A percentile compares a stretch with the other conserved stretches of the same genome.
Evolutionary conservation across 768 basidiomycete species (phyloP).

Genomic region (Hortiboletus campestris): DNA sequence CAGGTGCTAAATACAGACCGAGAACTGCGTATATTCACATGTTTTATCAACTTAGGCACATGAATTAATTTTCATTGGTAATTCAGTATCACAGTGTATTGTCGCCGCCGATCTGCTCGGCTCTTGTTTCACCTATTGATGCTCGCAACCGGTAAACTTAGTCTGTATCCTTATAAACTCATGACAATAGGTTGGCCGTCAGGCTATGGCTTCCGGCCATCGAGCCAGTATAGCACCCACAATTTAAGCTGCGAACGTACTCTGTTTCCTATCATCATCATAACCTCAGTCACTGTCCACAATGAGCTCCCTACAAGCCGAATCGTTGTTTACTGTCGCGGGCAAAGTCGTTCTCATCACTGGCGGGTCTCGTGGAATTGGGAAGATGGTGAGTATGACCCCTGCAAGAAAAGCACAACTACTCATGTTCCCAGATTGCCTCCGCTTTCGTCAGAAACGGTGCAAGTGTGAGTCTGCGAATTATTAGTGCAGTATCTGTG

Average conservation of each 20-base stretch:
- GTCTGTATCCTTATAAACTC: conserved; percentile 8
- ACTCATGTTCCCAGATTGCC: conserved; percentile 47
- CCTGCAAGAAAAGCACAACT: neutral
- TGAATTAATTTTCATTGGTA: conserved; percentile 23
- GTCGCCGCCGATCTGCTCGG: neutral
- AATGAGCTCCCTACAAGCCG: conserved; percentile 38
- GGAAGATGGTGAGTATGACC: conserved; percentile 51
- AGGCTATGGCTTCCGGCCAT: neutral
- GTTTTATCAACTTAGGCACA: conserved; percentile 24
- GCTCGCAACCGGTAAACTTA: conserved; percentile 11
- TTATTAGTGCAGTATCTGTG: neutral
- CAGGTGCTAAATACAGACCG: conserved; percentile 11
- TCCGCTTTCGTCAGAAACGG: conserved; percentile 62
- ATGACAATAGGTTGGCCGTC: conserved; percentile 17
- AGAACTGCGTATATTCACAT: conserved; percentile 20
- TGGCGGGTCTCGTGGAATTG: conserved; percentile 65
- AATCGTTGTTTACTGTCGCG: conserved; percentile 48
- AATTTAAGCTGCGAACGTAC: neutral
- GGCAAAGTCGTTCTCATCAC: conserved; percentile 60
- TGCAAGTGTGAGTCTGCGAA: conserved; percentile 42
- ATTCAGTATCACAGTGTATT: conserved; percentile 8
- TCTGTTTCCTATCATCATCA: neutral
- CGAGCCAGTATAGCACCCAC: neutral
- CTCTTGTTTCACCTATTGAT: conserved; percentile 1
- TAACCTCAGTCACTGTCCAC: neutral